Base-by-base conservation (phyloP, 345 rosid species). In the Rhodamnia argentea region DNA sequence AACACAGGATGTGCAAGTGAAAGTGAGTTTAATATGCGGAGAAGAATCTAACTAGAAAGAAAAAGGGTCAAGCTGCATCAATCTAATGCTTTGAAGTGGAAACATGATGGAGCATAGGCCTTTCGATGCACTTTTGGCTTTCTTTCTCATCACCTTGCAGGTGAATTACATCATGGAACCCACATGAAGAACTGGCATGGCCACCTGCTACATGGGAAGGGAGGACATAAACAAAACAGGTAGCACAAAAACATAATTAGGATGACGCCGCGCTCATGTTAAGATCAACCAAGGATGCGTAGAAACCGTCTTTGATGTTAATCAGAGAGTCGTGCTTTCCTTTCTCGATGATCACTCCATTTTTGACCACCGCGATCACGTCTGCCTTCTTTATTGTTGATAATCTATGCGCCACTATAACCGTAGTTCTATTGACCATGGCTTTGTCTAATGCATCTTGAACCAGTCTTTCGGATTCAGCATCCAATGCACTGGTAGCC, bases 301-400 rank as follows among this genome's bases (percentile, higher is more conserved):
- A 92, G 62, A 85, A 62, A 5, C 95, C 95, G 62, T 85, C 92
- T 62, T 83, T 83, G 56, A 91, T 90, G 20, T 91, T 88, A 76
- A 90, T 89, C 87, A 93, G 87, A n/a, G 85, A 85, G 32, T 90
- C 95, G 37, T 87, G 88, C 86, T 91, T 82, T 4, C 95, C 95
- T 85, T 91, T 90, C 89, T 94, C 96, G 32, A 89, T 92, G 52
- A 94, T 88, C 5, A 86, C 91, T 32, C 94, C 94, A 83, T 91
- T 93, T 87, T 91, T 93, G 26, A 94, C 90, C 85, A 90, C 95
- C 0, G 93, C 95, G 14, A 93, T 92, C 12, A 93, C 85, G 76
- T 94, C 96, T 5, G 95, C 96, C 24, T 94, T 93, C 88, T 88
- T 93, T 27, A 94, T 87, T 1, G 96, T 92, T 2, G 94, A 92